phyloP scores from a whole-genome alignment of 148 eudicot species.

The Silene conica region DNA sequence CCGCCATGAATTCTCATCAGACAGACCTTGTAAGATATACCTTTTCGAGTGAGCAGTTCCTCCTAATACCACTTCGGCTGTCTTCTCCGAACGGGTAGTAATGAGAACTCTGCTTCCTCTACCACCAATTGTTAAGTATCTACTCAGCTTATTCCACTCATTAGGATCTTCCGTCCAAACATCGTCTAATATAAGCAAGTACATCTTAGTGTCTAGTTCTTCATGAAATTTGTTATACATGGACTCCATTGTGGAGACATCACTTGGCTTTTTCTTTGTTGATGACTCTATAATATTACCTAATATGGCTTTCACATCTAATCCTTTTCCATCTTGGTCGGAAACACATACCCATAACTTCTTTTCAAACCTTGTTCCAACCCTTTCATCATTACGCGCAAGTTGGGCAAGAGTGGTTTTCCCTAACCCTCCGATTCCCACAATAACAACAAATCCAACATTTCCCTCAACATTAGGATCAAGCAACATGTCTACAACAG shows the following conservation, averaged over 20 bases:
- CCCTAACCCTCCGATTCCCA: constrained; percentile 2
- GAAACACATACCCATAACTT: not conserved
- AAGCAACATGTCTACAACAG: not conserved
- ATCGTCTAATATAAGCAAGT: not conserved
- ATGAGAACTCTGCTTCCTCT: not conserved
- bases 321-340: not conserved
- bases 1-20: too few relatives aligned
- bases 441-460: not conserved
- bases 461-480: not conserved
- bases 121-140: not conserved
- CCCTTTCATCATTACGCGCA: not conserved
- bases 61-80: not conserved
- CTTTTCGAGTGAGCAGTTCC: not conserved
- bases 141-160: not conserved
- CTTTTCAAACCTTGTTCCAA: not conserved
- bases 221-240: not conserved
- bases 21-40: not conserved
- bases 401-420: not conserved
- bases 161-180: not conserved
- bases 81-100: not conserved
- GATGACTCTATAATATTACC: not conserved
- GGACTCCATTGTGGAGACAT: not conserved
- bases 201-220: not conserved
- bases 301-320: not conserved
- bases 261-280: not conserved